Conservation (phyloP, 2,329 filamentous ascomycete species). For the Phaeosphaeriaceae sp. region DNA sequence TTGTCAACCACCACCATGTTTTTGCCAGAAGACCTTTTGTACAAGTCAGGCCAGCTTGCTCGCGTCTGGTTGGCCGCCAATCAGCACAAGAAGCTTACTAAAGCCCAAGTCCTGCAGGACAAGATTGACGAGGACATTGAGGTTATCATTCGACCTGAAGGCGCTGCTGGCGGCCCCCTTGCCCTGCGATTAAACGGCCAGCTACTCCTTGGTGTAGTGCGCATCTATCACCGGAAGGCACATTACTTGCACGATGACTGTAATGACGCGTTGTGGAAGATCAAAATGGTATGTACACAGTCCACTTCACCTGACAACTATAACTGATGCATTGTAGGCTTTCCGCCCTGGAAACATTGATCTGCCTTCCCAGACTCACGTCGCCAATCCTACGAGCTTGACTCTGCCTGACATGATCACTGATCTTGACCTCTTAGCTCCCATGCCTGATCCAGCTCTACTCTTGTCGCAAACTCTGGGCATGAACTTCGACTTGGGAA, state of each 20-base stretch:
- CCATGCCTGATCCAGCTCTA: conserved; percentile 82
- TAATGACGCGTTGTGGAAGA: conserved; percentile 96
- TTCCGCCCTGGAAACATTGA: conserved; percentile 98
- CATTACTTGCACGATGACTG: conserved; percentile 96
- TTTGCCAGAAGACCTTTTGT: conserved; percentile 93
- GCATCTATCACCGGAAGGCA: conserved; percentile 97
- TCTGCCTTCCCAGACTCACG: conserved; percentile 76
- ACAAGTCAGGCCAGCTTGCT: conserved; percentile 95
- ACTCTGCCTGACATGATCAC: conserved; percentile 92
- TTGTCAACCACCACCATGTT: conserved; percentile 70
- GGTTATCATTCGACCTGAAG: conserved; percentile 82
- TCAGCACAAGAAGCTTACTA: conserved; percentile 96
- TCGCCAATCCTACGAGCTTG: conserved; percentile 83
- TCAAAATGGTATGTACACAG: conserved; percentile 79
- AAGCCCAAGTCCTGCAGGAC: conserved; percentile 92
- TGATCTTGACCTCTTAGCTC: conserved; percentile 83
- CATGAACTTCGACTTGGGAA: conserved; percentile 51
- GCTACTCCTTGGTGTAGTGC: conserved; percentile 90
- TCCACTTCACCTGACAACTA: background rate
- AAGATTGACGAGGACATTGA: conserved; percentile 95
- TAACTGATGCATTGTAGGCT: conserved; percentile 59
- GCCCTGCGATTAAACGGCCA: conserved; percentile 93
- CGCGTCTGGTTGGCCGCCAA: conserved; percentile 98
- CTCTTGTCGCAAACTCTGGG: conserved; percentile 73
- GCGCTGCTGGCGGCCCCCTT: conserved; percentile 78